Base-by-base conservation (phyloP, 2,329 filamentous ascomycete genomes). In the Aureobasidium lini region DNA sequence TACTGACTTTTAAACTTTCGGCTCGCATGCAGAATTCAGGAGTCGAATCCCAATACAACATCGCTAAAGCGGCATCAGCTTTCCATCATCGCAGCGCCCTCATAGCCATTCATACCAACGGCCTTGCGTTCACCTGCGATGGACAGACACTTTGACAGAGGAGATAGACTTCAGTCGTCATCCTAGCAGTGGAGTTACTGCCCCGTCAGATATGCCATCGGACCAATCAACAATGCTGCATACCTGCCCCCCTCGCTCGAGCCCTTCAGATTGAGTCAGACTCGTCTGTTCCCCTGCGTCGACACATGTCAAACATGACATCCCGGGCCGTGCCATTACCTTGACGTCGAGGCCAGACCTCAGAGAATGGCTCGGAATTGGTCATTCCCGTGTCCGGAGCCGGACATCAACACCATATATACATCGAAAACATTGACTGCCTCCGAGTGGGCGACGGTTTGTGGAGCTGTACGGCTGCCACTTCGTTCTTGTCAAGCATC, bases 301-400 rank as follows among this genome's bases (percentile, higher is more conserved):
- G 40, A 56, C 52, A 46, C 52, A 28, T 56, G 52, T 56, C 52
- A 56, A 46, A 16, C 29, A 36, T 46, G 52, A 56, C 40, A 44
- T 36, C 29, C 16, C 52, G 52, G 52, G 28, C 52, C 52, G 52
- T 46, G 40, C 40, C 50, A n/a, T 36, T n/a, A 43, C 39, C 39
- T 54, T 54, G 23, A 37, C 16, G 46, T 10, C 31, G 8, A 13
- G 31, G 3, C 11, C 39, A 44, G 39, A 2, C 15, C 29, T 23
- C 10, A 9, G 15, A 15, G 11, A 42, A 4, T 16, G 34, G 48
- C 36, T 40, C 48, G 48, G 48, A 16, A n/a, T 6, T n/a, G 1
- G 15, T 9, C 36, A 18, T 34, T 9, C 6, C 48, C 18, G 36
- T 13, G 13, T 29, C 34, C 15, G 18, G 16, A 39, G 10, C 15